Base-by-base conservation (phyloP, 2,329 filamentous ascomycete species). In the Nemania sp. region DNA sequence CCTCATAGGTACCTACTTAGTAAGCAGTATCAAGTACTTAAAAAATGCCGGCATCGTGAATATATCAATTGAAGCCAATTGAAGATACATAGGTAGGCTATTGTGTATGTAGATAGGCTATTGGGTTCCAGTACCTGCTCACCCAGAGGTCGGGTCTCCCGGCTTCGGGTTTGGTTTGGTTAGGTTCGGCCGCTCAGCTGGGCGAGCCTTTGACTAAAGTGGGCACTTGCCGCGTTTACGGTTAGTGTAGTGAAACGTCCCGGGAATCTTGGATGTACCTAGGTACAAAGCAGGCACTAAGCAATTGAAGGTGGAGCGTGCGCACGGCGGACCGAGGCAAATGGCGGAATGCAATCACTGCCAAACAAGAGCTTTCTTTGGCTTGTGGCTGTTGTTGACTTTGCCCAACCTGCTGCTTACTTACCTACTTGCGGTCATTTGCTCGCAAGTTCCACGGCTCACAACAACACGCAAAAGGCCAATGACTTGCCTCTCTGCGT, bases 341-440 rank as follows among this genome's bases (percentile, higher is more conserved):
- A 54, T 39, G 35, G 43, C 51, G 50, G 54, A 58, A 57, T 60
- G 57, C 34, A 64, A 58, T 56, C 46, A 52, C 58, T 43, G 58
- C 49, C 54, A n/a, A 2, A 10, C 18, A 4, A 40, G 17, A 43
- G 46, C 50, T 49, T 42, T 54, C 48, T 17, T 29, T 37, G 43
- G 34, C 37, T 53, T 21, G 32, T 48, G 50, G 32, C 32, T 39
- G 32, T 56, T 65, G 53, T 59, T 61, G 54, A 61, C 58, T 56
- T 48, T 49, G 43, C 51, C 57, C 21, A 39, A 43, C 46, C 35
- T 34, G 43, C 42, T 46, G n/a, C n/a, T n/a, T n/a, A n/a, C n/a
- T n/a, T n/a, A n/a, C n/a, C 50, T 56, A 65, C 50, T 59, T 63
- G 63, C 60, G 50, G 54, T 65, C 47, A 52, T 51, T 54, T 53